Evolutionary conservation across 768 basidiomycete genomes (phyloP), one percentile per base, ranked within the genome.

Genomic region (Russula compacta): DNA sequence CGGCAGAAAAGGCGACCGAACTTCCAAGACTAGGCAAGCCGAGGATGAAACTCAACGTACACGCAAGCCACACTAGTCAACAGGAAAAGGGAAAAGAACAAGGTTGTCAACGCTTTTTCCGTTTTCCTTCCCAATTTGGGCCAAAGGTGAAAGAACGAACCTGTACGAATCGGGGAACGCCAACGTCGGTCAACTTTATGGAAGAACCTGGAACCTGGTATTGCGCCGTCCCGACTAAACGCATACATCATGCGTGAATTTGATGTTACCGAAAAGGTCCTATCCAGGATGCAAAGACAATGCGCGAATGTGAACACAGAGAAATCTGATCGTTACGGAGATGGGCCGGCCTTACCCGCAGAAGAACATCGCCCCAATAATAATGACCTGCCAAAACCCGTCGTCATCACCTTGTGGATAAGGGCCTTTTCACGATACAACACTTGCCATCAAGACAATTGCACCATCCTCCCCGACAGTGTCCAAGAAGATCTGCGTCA

Each of bases 161-260:
- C 85, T 33, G 88, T 85, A 11, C 87, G 79, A 56, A 86, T 78
- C 2, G 88, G 88, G 3, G 82, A 85, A 68, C 77, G 81, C 74
- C 78, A 81, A 53, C 75, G 76, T 11, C 71, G 57, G 70, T 81
- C 81, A 39, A 89, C 87, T 64, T 83, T 79, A 65, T 80, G 79
- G 71, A 89, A 84, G 71, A 84, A 87, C 39, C 69, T 77, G 63
- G 83, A 83, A 12, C 83, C 85, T 0, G 88, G 87, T 29, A 89
- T 78, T 11, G 81, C 87, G 0, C 86, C 84, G 69, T 92, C 89
- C 40, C 89, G 80, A 4, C 86, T 79, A 67, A 89, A 90, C 0
- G 87, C 85, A 69, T 83, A 92, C 84, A 87, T 87, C 88, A 90
- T 90, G 0, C 89, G 78, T 4, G 84, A 86, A 69, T 90, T 92